Percentiles rank a stretch among this genome's conserved stretches.
Evolutionary conservation across 1,139 yeast genomes (phyloP).

Genomic region (Yamadazyma jaroonii): DNA sequence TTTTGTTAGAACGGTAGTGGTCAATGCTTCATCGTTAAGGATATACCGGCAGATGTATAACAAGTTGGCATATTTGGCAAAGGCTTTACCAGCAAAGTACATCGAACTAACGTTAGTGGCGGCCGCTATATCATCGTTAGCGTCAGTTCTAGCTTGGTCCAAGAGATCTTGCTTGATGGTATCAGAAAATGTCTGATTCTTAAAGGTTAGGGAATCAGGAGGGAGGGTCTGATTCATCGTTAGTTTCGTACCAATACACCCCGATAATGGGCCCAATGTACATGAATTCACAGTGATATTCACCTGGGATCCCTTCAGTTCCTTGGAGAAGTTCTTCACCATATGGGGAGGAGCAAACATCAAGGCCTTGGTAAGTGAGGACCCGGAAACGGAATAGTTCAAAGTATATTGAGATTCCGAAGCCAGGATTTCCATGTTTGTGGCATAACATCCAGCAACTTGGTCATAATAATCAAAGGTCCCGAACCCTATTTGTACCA

Average conservation of each 20-base stretch:
- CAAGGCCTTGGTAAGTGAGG: slow-evolving; percentile 42
- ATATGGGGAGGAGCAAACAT: slow-evolving; percentile 71
- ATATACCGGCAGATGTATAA: slow-evolving; percentile 61
- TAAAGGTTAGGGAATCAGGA: slow-evolving; percentile 51
- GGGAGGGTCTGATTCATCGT: slow-evolving; percentile 50
- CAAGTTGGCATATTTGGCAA: slow-evolving; percentile 73
- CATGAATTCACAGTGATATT: slow-evolving; percentile 52
- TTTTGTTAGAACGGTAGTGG: slow-evolving; percentile 45
- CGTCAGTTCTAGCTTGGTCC: slow-evolving; percentile 27
- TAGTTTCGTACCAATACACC: slow-evolving; percentile 49
- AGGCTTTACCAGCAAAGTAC: slow-evolving; percentile 65
- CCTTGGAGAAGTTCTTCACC: slow-evolving; percentile 39
- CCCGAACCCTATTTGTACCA: slow-evolving; percentile 53
- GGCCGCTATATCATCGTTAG: slow-evolving; percentile 51
- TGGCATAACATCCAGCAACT: slow-evolving; percentile 63
- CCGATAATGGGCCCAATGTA: slow-evolving; percentile 66
- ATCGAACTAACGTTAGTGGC: slow-evolving; percentile 46
- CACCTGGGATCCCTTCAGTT: slow-evolving; percentile 39
- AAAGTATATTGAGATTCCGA: slow-evolving; percentile 45
- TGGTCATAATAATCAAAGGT: slow-evolving; percentile 39
- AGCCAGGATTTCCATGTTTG: slow-evolving; percentile 20
- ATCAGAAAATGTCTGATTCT: slow-evolving; percentile 29
- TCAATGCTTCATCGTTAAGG: slow-evolving; percentile 48
- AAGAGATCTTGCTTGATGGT: slow-evolving; percentile 31
- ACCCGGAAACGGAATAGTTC: slow-evolving; percentile 51